Evolutionary conservation across 805 yeast genomes (phyloP), one percentile per base, ranked within the genome.

Genomic region (Pichia gijzeniarum): DNA sequence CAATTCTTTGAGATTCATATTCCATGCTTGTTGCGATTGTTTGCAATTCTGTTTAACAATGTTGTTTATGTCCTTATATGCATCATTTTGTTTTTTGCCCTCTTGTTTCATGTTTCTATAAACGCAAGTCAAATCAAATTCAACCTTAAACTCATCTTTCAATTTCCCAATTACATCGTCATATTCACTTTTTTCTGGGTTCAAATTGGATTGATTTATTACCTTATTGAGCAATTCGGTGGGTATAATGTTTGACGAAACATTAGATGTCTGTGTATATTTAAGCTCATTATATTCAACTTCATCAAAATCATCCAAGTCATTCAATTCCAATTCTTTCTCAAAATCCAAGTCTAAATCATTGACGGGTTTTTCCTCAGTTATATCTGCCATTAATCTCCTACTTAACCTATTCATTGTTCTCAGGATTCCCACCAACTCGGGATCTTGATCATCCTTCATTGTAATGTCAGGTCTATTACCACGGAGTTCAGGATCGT

Each of bases 341-440:
- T 66, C 70, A 41, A 64, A 61, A 41, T 67, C 67, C 13, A 52
- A 43, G 38, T 68, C 69, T 18, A 68, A 67, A 21, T 59, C 57
- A 12, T 58, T 59, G 6, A 60, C 61, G 9, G 67, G 62, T 44
- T 68, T 65, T 47, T 69, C 72, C 43, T 68, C 71, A 38, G 73
- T 73, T 51, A 73, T 58, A 35, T 77, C 74, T 38, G 72, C 70
- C 51, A 91, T 77, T 84, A 91, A 83, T 53, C 89, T 79, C 47
- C 86, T 80, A 59, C 95, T 83, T 40, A 91, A 68, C 48, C 89
- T 76, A 65, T 91, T 91, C 93, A 91, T 89, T 50, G 95, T 87
- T 53, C 84, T 75, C 68, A 93, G 72, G 17, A 89, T 79, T 16
- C 84, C 78, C 16, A 86, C 73, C 54, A 89, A 77, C 52, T 86